Base-by-base conservation (phyloP, 192 early-diverging fungal genomes). In the Backusella tuberculispora region DNA sequence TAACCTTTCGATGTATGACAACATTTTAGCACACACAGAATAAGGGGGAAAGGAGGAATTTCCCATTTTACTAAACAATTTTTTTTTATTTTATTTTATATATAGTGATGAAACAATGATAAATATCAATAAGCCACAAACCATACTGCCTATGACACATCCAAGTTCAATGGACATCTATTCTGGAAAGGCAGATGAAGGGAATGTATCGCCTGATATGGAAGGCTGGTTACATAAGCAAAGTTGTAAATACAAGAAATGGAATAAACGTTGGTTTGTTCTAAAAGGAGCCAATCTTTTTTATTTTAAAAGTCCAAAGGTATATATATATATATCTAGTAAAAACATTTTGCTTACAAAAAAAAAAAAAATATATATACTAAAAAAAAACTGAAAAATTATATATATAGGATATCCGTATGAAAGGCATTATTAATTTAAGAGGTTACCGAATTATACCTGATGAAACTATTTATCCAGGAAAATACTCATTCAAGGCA, bases 401-500 rank as follows among this genome's bases (percentile, higher is more conserved):
- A 14, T 46, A 14, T 3, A 50, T 19, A 43, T 63, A 76, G 74
- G 77, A 86, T 63, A 76, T 77, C n/a, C 65, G 83, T 26, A 88
- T 84, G 76, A 89, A 87, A 63, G 89, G 88, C 37, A 82, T 83
- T 17, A 86, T 90, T 43, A 86, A 90, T 74, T 56, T 90, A 17
- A 75, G 81, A 60, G 89, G 89, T n/a, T 90, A 90, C 69, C 78
- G 83, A 15, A 84, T 90, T 15, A 76, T 88, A 9, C 76, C 78
- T 13, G 89, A 90, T 68, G 86, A 88, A 48, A 83, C 84, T 40
- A 87, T 89, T 38, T 78, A 80, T 60, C 67, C 85, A 2, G 89
- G 89, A 37, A 90, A 90, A 73, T 90, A 86, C 56, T 86, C 85
- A 45, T 90, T 90, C 70, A 89, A 86, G 72, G 85, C 82, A 0